Conservation (phyloP, 176 grass and related monocot genomes). For the Avena eriantha region DNA sequence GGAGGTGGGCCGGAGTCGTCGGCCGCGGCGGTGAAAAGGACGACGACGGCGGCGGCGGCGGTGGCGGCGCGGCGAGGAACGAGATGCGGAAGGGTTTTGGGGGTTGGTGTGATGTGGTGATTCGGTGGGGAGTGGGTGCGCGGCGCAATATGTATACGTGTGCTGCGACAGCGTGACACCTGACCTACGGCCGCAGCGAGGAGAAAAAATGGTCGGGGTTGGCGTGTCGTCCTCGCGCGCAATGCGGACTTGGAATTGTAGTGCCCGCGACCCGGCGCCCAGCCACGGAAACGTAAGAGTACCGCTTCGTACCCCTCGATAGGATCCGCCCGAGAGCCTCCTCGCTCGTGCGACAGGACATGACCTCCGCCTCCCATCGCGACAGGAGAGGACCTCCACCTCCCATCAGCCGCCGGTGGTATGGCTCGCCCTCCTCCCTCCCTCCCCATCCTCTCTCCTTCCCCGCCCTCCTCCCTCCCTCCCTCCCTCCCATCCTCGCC, state of each 20-base stretch:
- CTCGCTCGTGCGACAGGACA: no score
- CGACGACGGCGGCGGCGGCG: slow-evolving; percentile 27
- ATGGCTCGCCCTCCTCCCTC: no score
- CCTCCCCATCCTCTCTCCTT: no score
- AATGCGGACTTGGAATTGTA: neutral
- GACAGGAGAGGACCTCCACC: no score
- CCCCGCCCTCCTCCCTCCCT: no score
- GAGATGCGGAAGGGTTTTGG: slow-evolving; percentile 37
- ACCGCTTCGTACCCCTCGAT: no score
- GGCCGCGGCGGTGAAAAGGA: neutral
- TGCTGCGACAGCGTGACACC: neutral
- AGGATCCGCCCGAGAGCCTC: no score
- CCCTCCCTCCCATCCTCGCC: no score
- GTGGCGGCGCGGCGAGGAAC: slow-evolving; percentile 19
- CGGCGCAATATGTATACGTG: slow-evolving; percentile 12
- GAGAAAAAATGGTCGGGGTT: neutral
- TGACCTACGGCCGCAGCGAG: neutral
- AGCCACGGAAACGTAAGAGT: no score
- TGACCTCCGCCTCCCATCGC: no score
- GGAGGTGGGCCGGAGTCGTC: neutral
- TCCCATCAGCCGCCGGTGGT: no score
- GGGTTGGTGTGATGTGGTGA: slow-evolving; percentile 32
- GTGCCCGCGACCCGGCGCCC: neutral
- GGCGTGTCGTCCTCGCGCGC: neutral
- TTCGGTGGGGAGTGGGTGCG: slow-evolving; percentile 30